Evolutionary conservation across 345 rosid species (phyloP).

Genomic region (Reutealis trisperma): DNA sequence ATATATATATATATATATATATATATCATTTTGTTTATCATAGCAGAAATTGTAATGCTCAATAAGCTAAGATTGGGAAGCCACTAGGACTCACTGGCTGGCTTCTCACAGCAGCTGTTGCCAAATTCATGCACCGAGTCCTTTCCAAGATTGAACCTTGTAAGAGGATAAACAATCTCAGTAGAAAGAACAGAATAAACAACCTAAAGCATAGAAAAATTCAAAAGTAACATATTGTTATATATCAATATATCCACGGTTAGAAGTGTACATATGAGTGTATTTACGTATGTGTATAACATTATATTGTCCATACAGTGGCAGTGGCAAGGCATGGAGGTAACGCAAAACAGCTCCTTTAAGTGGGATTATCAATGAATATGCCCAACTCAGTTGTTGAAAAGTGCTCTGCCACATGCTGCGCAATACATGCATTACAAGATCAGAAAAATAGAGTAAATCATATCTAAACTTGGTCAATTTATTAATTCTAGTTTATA

Average conservation of each 20-base stretch:
- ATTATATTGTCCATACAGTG: constrained; percentile 23
- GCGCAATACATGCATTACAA: constrained; percentile 17
- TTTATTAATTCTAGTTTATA: not conserved
- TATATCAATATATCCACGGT: not conserved
- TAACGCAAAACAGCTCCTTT: constrained; percentile 43
- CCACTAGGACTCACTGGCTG: constrained; percentile 38
- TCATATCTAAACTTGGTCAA: not conserved
- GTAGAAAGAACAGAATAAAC: constrained; percentile 17
- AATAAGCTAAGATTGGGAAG: not conserved
- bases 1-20: no score
- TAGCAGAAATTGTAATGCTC: constrained; percentile 6
- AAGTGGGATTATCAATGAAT: constrained; percentile 34
- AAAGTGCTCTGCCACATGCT: constrained; percentile 58
- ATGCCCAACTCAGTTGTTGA: constrained; percentile 37
- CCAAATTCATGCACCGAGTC: constrained; percentile 11
- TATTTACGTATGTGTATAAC: not conserved
- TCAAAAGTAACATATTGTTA: not conserved
- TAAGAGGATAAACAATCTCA: constrained; percentile 25
- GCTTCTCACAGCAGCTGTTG: constrained; percentile 20
- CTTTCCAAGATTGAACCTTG: constrained; percentile 45
- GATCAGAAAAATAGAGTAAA: constrained; percentile 13
- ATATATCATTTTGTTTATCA: constrained; percentile 12
- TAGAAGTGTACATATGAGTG: not conserved
- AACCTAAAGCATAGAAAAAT: not conserved
- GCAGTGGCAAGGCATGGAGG: constrained; percentile 35